These are phyloP conservation scores for Phoenix dactylifera DNA, from an alignment of 176 grass and related monocot genomes.

Conservation along the genomic window DNA sequence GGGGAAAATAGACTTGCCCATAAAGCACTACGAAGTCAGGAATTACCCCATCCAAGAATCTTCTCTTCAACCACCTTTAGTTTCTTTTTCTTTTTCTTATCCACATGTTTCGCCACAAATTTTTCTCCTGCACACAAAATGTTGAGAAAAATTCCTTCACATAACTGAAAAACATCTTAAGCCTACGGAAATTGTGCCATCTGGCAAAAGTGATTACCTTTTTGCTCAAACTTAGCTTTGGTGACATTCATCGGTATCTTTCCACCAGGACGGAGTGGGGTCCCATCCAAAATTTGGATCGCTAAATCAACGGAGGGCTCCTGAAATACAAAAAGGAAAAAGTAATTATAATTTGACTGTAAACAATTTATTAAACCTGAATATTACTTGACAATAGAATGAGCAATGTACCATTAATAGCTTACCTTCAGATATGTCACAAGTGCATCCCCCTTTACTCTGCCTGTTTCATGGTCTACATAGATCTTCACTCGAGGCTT, in stretches of 20 bases:
- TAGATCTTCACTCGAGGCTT: constrained; percentile 92
- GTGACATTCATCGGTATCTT: constrained; percentile 76
- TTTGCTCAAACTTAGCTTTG: constrained; percentile 76
- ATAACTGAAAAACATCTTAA: no score
- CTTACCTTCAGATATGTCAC: constrained; percentile 85
- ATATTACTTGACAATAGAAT: no score
- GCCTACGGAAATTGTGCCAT: no score
- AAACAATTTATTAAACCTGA: no score
- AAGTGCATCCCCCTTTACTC: constrained; percentile 81
- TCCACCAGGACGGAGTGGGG: constrained; percentile 70
- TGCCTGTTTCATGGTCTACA: constrained; percentile 69
- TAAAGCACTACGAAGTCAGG: not conserved
- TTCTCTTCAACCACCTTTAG: constrained; percentile 76
- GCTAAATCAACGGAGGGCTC: constrained; percentile 88
- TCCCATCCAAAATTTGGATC: constrained; percentile 71
- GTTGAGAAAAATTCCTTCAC: not conserved
- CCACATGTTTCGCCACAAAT: constrained; percentile 68
- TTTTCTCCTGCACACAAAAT: constrained; percentile 49
- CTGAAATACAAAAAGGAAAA: constrained; percentile 26
- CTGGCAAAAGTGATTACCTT: constrained; percentile 39
- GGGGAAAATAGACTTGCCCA: no score
- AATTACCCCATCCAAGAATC: constrained; percentile 95
- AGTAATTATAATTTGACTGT: not conserved
- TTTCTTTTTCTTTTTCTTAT: constrained; percentile 95
- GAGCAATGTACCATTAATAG: not conserved